phyloP scores from a whole-genome alignment of 2,329 filamentous ascomycete species.

The Ceratocystis cacaofunesta region DNA sequence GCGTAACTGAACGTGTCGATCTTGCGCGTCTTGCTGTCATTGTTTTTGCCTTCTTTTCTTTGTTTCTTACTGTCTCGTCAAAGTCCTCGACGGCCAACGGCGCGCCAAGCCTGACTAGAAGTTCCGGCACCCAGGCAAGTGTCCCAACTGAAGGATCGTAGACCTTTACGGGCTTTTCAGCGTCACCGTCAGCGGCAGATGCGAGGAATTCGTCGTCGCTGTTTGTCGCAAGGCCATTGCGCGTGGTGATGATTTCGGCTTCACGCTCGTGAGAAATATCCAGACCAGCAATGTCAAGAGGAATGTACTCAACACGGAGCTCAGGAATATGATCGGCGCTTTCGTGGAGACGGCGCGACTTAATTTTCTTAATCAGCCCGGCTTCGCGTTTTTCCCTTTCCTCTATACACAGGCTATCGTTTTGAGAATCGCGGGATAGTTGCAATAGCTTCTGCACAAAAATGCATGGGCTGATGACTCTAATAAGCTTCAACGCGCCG shows the following conservation, averaged over 20 bases:
- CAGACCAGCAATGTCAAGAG: conserved; percentile 61
- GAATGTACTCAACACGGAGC: conserved; percentile 63
- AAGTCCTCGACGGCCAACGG: conserved; percentile 19
- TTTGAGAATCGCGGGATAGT: conserved; percentile 19
- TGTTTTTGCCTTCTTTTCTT: conserved; percentile 6
- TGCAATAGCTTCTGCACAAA: conserved; percentile 44
- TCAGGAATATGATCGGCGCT: conserved; percentile 64
- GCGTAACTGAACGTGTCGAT: conserved; percentile 2
- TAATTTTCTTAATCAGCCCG: conserved; percentile 49
- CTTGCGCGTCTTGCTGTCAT: not conserved
- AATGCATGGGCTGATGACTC: conserved; percentile 62
- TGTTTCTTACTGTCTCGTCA: conserved; percentile 20
- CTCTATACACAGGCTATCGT: conserved; percentile 20
- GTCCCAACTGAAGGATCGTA: conserved; percentile 37
- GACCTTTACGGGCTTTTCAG: conserved; percentile 45
- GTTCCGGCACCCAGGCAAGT: conserved; percentile 26
- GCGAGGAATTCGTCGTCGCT: conserved; percentile 46
- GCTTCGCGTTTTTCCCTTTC: conserved; percentile 31
- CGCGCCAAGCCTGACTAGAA: conserved; percentile 19
- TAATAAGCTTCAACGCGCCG: conserved; percentile 74
- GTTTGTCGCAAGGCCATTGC: conserved; percentile 44
- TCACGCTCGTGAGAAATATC: conserved; percentile 51
- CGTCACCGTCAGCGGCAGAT: conserved; percentile 27
- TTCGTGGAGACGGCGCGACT: conserved; percentile 52
- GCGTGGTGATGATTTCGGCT: conserved; percentile 40